Evolutionary conservation across 257 asterid genomes (phyloP).

Genomic region (Solanum megistacrolobum): DNA sequence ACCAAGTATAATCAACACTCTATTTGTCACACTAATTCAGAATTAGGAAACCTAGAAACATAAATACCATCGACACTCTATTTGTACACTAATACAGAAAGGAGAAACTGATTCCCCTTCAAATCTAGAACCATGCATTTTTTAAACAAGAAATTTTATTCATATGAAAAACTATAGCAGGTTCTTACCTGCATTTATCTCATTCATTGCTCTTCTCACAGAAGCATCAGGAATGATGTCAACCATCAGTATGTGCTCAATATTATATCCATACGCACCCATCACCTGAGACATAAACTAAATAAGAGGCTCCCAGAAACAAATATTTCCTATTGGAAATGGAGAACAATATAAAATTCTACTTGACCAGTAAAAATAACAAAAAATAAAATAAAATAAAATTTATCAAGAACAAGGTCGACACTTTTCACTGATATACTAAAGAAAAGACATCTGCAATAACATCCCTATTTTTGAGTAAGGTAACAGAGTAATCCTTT

Average conservation of each 20-base stretch:
- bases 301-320: not conserved
- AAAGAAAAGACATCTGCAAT: not conserved
- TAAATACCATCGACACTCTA: not conserved
- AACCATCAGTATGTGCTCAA: conserved; percentile 94
- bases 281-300: conserved; percentile 52
- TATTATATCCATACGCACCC: conserved; percentile 93
- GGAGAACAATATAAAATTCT: not conserved
- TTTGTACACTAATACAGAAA: not conserved
- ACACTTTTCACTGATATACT: not conserved
- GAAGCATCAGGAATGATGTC: conserved; percentile 92
- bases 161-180: not conserved
- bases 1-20: not conserved
- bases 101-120: not conserved
- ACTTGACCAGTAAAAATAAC: not conserved
- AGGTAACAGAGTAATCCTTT: not conserved
- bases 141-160: not conserved
- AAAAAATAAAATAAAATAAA: not conserved
- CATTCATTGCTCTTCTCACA: conserved; percentile 93
- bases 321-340: not conserved
- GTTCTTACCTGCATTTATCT: conserved; percentile 85
- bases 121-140: not conserved
- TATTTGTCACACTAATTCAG: not conserved
- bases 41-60: not conserved
- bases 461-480: not conserved
- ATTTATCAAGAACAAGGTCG: not conserved